Evolutionary conservation across 2,329 filamentous ascomycete species (phyloP).

Genomic region (Penicillium sp.): DNA sequence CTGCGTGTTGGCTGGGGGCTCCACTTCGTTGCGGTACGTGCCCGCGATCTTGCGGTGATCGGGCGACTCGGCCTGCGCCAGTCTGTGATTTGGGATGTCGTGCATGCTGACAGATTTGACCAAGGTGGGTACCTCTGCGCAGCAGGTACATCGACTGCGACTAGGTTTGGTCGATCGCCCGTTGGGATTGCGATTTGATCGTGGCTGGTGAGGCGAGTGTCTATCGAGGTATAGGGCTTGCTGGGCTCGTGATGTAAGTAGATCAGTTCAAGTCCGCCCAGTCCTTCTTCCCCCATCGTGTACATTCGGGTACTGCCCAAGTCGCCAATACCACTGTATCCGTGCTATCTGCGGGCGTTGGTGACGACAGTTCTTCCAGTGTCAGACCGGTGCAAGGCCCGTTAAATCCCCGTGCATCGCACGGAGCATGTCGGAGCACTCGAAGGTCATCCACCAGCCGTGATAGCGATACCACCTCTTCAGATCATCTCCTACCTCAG

Average conservation of each 20-base stretch:
- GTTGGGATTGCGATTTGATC: background rate
- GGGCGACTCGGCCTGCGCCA: background rate
- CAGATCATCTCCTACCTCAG: background rate
- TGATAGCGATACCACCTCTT: background rate
- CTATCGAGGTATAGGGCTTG: background rate
- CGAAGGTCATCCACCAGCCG: background rate
- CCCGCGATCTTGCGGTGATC: background rate
- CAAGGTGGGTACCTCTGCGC: background rate
- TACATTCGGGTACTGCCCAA: background rate
- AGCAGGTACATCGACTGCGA: background rate
- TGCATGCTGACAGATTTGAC: conserved; percentile 20
- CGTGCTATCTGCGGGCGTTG: background rate
- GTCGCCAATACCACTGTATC: background rate
- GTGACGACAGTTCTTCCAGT: background rate
- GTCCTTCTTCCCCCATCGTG: background rate
- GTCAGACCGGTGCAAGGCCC: background rate
- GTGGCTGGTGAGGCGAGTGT: conserved; percentile 1
- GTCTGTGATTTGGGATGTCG: conserved; percentile 14
- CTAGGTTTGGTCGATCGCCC: background rate
- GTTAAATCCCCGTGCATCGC: conserved; percentile 12
- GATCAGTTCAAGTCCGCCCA: background rate
- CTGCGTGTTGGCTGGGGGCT: background rate
- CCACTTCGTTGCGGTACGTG: conserved; percentile 2
- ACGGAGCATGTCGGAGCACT: conserved; percentile 28
- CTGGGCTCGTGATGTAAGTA: background rate